Conservation (phyloP, 495 filamentous ascomycete genomes). For the Penicillium samsonianum region DNA sequence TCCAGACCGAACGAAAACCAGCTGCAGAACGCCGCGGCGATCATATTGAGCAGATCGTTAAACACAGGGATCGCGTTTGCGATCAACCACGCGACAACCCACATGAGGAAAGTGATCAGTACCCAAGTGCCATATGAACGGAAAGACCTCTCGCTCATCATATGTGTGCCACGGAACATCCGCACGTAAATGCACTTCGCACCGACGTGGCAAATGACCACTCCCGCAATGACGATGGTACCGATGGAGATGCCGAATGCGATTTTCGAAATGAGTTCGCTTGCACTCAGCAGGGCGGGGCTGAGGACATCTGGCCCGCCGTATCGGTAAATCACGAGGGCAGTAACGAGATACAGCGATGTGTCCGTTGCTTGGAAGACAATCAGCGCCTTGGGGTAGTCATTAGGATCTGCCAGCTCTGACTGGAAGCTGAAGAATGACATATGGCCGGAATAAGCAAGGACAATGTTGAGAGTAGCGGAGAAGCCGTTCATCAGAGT, state of each 20-base stretch:
- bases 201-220: slow-evolving; percentile 59
- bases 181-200: slow-evolving; percentile 60
- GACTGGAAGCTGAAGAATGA: slow-evolving; percentile 67
- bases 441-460: slow-evolving; percentile 21
- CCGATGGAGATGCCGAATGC: slow-evolving; percentile 72
- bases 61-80: slow-evolving; percentile 70
- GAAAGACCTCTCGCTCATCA: slow-evolving; percentile 53
- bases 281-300: slow-evolving; percentile 64
- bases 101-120: slow-evolving; percentile 49
- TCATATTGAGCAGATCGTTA: slow-evolving; percentile 53
- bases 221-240: slow-evolving; percentile 33
- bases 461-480: slow-evolving; percentile 30
- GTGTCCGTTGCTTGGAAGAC: slow-evolving; percentile 55
- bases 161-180: slow-evolving; percentile 48
- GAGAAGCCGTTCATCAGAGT: slow-evolving; percentile 47
- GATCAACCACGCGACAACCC: slow-evolving; percentile 62
- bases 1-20: slow-evolving; percentile 41
- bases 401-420: slow-evolving; percentile 61
- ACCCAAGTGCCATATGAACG: slow-evolving; percentile 49
- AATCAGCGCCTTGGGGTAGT: slow-evolving; percentile 59
- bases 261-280: slow-evolving; percentile 54
- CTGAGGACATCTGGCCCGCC: slow-evolving; percentile 60
- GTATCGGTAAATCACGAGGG: slow-evolving; percentile 57
- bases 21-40: slow-evolving; percentile 32
- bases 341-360: slow-evolving; percentile 50